Evolutionary conservation across 2,329 filamentous ascomycete species (phyloP), one percentile per base, ranked within the genome.

Genomic region (Stachybotrys echinatus): DNA sequence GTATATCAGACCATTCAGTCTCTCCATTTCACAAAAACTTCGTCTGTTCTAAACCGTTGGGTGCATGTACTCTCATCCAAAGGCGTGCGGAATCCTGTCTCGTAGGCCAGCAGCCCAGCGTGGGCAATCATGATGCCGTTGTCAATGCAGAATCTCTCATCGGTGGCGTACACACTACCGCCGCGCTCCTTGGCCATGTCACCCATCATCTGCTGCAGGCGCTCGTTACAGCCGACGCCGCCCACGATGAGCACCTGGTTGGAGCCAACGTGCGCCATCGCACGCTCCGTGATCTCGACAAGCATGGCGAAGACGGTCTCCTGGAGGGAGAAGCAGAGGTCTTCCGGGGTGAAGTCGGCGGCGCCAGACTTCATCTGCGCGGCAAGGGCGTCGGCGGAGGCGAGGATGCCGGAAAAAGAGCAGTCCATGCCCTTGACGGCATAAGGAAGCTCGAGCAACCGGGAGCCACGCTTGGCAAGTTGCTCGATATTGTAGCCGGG

Each of bases 71-170:
- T 92, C 42, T 96, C 88, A 55, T 86, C 84, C 44, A 97, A 66
- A 7, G 79, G 72, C 2, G 91, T 96, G 52, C 72, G 77, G 63
- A 90, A 91, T 1, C 92, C 92, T 17, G 84, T 92, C 67, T 85
- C 77, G 65, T 88, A 94, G 2, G 92, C 92, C 61, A 96, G 67
- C 60, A 99, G 70, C 2, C 94, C 94, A 2, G 94, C 94, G 68
- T 99, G 92, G 1, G 94, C 94, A 73, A 99, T 99, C 94, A 99
- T 99, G 65, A 99, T 97, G 45, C 94, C 94, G 62, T 99, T 99
- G 70, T 99, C 94, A 60, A 99, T 99, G 67, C 94, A 99, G 67
- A 96, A 99, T 43, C 94, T 79, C 75, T 99, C 94, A 66, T 99
- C 94, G 0, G 92, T 97, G 21, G 94, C 92, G 71, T 88, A 96